Evolutionary conservation across 31 red algal species (phyloP).

Genomic region (Porphyra umbilicalis): DNA sequence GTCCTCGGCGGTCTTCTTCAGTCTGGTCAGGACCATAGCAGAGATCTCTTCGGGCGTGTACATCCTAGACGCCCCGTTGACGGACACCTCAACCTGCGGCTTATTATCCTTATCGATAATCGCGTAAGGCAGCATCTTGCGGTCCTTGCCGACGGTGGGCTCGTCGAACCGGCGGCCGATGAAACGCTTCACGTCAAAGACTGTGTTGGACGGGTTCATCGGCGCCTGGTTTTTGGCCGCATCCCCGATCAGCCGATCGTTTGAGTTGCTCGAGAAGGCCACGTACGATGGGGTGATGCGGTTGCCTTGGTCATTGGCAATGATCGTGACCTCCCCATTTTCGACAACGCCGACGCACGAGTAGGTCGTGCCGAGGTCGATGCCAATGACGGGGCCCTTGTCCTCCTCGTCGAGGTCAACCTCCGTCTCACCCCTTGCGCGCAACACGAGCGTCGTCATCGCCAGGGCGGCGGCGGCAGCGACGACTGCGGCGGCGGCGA

Average conservation of each 20-base stretch:
- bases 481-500: constrained; percentile 3
- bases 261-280: constrained; percentile 43
- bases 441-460: not conserved
- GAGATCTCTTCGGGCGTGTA: constrained; percentile 89
- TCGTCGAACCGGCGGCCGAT: constrained; percentile 88
- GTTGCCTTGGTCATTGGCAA: constrained; percentile 90
- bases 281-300: constrained; percentile 93
- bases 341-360: constrained; percentile 82
- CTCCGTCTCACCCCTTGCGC: not conserved
- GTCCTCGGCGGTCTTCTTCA: constrained; percentile 89
- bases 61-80: constrained; percentile 70
- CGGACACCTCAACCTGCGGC: constrained; percentile 57
- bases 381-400: constrained; percentile 74
- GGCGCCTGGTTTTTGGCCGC: constrained; percentile 95
- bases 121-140: constrained; percentile 83
- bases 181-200: constrained; percentile 87
- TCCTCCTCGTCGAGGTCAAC: constrained; percentile 25
- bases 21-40: constrained; percentile 76
- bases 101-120: constrained; percentile 82
- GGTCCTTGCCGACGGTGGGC: constrained; percentile 79
- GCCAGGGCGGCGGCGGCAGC: constrained; percentile 3
- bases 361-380: constrained; percentile 98
- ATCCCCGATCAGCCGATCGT: constrained; percentile 81
- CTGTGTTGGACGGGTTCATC: constrained; percentile 78
- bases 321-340: constrained; percentile 81